Base-by-base conservation (phyloP, 345 rosid genomes). In the Gossypium sturtianum region DNA sequence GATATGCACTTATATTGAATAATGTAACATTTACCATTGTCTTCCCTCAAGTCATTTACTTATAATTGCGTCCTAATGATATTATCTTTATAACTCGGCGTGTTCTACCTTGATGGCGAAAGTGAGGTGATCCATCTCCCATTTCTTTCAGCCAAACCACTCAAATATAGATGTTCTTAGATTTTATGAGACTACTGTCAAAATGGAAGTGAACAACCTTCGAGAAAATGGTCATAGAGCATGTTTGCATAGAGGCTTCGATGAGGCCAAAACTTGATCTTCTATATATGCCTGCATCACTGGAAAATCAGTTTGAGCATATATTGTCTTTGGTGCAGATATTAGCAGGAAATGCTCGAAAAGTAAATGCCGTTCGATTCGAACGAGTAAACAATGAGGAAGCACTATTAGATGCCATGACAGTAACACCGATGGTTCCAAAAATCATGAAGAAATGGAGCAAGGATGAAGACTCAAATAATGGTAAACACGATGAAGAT, bases 261-360 rank as follows among this genome's bases (percentile, higher is more conserved):
- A 34, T 5, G 7, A 34, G 41, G 41, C 41, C 7, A 34, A 34
- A 5, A 34, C 41, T 1, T 34, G 41, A 5, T 34, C 7, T 5
- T 34, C 41, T 5, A 1, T 34, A 5, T 5, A 34, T 34, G 41
- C 41, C 41, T 34, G 41, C 41, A 34, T 34, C 41, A 4, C 41
- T 34, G 41, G 41, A 34, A 34, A 34, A 34, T 34, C 7, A 34
- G 7, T 65, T 5, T 54, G 45, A 4, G 43, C 22, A 70, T 25
- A 70, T 25, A 66, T 63, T 56, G 17, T 70, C 66, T 59, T 69
- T 44, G 68, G 29, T 73, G 80, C 89, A 93, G 98, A 86, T 95
- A 79, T 83, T 93, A 74, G 98, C 94, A 38, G 99, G 98, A 72
- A 95, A 95, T 82, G 98, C 99, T 67, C 86, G 98, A 81, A 93